These are phyloP conservation scores for Pyrrhoderma lamaoense DNA, from an alignment of 1,284 basidiomycete species.

Conservation along the genomic window DNA sequence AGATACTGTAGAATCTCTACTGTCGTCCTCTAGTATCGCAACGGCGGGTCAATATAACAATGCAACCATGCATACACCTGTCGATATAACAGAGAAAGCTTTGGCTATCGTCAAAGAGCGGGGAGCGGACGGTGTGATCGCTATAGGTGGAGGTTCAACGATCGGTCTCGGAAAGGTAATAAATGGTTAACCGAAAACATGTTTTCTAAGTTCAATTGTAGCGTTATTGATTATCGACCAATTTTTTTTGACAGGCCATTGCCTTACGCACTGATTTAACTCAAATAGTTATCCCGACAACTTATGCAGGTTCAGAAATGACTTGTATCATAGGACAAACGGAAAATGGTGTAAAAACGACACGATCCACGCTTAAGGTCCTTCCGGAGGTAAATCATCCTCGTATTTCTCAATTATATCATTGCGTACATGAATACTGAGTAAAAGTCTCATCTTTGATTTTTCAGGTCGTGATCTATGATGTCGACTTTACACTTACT, in stretches of 20 bases:
- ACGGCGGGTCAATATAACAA: constrained; percentile 29
- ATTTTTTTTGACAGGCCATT: constrained; percentile 26
- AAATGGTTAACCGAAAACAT: neutral
- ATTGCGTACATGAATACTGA: neutral
- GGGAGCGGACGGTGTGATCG: constrained; percentile 34
- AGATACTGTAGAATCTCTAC: constrained; percentile 25
- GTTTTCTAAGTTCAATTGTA: too few relatives aligned
- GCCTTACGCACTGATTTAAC: constrained; percentile 33
- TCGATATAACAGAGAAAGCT: constrained; percentile 33
- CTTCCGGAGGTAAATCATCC: constrained; percentile 27
- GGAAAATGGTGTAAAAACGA: constrained; percentile 36
- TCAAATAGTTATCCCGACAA: constrained; percentile 40
- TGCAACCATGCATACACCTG: constrained; percentile 40
- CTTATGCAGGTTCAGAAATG: constrained; percentile 39
- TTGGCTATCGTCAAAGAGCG: constrained; percentile 26
- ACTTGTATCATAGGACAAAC: constrained; percentile 41
- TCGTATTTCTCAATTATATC: neutral
- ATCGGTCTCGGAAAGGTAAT: constrained; percentile 36
- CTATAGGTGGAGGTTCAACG: constrained; percentile 38
- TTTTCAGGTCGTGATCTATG: constrained; percentile 36
- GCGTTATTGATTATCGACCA: neutral
- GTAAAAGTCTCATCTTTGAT: neutral
- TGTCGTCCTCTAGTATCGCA: constrained; percentile 23
- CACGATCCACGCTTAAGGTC: constrained; percentile 34
- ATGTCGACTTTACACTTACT: constrained; percentile 36